Conservation (phyloP, 768 basidiomycete species). For the Lactifluus subvellereus region DNA sequence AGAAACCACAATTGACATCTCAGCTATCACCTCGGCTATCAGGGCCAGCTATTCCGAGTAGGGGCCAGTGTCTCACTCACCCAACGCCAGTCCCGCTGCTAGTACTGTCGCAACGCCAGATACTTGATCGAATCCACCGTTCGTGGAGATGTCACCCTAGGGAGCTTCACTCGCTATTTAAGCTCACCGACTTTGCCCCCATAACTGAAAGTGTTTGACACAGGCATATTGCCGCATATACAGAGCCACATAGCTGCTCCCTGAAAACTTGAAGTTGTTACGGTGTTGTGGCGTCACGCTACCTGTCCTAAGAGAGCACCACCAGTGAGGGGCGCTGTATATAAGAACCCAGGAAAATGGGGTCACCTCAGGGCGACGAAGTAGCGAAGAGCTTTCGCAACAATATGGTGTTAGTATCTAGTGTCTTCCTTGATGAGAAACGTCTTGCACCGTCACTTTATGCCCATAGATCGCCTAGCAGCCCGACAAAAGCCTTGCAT, state of each 20-base stretch:
- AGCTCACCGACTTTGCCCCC: neutral
- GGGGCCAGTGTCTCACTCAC: no score
- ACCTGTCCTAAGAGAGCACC: neutral
- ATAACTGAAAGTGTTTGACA: neutral
- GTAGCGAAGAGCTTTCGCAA: neutral
- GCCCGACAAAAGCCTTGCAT: neutral
- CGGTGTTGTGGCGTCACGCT: neutral
- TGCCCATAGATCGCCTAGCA: neutral
- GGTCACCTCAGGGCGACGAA: neutral
- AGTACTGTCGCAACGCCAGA: no score
- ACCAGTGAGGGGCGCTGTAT: neutral
- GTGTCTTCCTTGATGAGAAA: neutral
- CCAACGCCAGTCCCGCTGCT: no score
- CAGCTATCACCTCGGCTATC: neutral
- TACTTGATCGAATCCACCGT: no score
- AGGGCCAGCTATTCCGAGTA: no score
- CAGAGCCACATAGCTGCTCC: neutral
- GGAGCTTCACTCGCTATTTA: no score
- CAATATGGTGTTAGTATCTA: neutral
- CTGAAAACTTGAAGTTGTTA: neutral
- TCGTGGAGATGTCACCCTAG: no score
- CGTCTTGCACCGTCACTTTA: neutral
- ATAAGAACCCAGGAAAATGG: neutral
- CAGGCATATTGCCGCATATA: neutral
- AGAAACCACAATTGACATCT: neutral